Evolutionary conservation across 306 rosid species (phyloP).

Genomic region (Ormosia semicastrata): DNA sequence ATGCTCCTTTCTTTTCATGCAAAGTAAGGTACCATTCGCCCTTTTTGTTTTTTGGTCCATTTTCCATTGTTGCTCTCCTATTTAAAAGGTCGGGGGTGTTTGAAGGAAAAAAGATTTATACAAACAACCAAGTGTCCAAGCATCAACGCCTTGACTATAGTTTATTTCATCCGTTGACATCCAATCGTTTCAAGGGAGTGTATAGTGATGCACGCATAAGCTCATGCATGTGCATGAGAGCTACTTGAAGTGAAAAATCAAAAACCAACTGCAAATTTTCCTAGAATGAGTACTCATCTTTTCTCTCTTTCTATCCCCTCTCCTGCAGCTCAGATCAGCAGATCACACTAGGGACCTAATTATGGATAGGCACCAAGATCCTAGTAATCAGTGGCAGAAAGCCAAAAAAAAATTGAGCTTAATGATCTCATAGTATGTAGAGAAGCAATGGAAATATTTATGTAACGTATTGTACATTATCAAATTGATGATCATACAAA

Average conservation of each 20-base stretch:
- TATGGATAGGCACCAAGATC: background rate
- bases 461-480: conserved; percentile 25
- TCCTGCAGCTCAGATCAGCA: background rate
- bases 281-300: background rate
- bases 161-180: background rate
- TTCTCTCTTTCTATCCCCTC: background rate
- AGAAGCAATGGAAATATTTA: conserved; percentile 10
- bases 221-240: background rate
- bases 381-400: background rate
- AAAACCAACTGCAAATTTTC: background rate
- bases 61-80: background rate
- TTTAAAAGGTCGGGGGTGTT: background rate
- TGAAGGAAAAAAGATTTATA: background rate
- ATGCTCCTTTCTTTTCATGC: background rate
- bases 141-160: background rate
- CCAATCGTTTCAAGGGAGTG: background rate
- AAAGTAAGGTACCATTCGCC: background rate
- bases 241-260: background rate
- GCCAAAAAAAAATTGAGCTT: background rate
- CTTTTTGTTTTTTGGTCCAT: background rate
- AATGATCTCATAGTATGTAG: background rate
- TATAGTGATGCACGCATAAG: background rate
- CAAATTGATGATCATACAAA: conserved; percentile 23
- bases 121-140: background rate
- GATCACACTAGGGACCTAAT: background rate